A percentile compares a stretch with the other conserved stretches of the same genome.
Evolutionary conservation across 371 early-diverging fungal species (phyloP).

Genomic region (Synchytrium microbalum): DNA sequence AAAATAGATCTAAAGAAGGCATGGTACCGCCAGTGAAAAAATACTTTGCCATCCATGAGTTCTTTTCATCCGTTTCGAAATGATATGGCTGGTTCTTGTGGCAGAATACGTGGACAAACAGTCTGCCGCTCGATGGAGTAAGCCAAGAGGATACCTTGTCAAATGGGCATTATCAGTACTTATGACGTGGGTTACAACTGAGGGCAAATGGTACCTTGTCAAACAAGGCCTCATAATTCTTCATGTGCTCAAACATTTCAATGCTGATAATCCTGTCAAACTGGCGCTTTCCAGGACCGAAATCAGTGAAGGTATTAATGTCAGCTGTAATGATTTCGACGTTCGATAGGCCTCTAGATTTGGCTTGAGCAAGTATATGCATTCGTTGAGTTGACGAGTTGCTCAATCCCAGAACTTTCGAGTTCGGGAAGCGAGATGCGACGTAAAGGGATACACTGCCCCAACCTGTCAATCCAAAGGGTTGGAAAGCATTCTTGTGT

Average conservation of each 20-base stretch:
- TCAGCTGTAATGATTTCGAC: constrained; percentile 45
- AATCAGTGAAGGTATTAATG: constrained; percentile 20
- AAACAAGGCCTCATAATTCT: constrained; percentile 36
- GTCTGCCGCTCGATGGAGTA: constrained; percentile 30
- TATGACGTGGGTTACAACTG: too few species aligned
- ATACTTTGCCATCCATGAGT: constrained; percentile 55
- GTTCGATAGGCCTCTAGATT: constrained; percentile 35
- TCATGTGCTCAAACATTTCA: constrained; percentile 62
- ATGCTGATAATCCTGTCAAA: constrained; percentile 49
- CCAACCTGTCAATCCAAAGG: neutral
- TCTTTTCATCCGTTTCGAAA: constrained; percentile 40
- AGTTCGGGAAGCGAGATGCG: constrained; percentile 38
- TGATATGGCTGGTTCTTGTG: constrained; percentile 48
- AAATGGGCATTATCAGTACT: too few species aligned
- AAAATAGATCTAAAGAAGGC: constrained; percentile 39
- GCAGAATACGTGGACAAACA: constrained; percentile 52
- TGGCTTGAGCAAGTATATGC: constrained; percentile 34
- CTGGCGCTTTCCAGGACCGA: constrained; percentile 7
- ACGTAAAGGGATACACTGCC: constrained; percentile 2
- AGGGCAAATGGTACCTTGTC: too few species aligned
- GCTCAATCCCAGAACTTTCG: constrained; percentile 39
- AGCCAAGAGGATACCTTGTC: constrained; percentile 44
- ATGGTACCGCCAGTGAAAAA: constrained; percentile 57
- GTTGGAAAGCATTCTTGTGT: neutral
- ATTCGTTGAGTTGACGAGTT: constrained; percentile 46